Conservation (phyloP, 1,139 yeast genomes). For the Zygosaccharomyces pseudobailii region DNA sequence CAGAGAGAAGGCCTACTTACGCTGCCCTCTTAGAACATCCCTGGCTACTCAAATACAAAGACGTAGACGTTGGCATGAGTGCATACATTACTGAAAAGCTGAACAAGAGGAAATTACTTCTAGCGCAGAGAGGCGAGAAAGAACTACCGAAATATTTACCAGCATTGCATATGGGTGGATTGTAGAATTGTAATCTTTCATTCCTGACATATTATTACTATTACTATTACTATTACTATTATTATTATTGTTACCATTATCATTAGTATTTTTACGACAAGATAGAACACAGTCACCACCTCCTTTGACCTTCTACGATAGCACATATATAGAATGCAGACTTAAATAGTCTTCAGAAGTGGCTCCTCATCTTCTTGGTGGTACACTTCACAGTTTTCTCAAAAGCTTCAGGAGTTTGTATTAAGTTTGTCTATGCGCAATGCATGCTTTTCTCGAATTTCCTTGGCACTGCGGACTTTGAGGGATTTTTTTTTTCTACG, state of each 20-base stretch:
- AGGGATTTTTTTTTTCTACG: background rate
- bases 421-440: background rate
- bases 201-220: background rate
- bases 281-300: too few species aligned
- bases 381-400: too few species aligned
- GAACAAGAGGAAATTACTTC: conserved; percentile 28
- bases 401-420: too few species aligned
- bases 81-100: conserved; percentile 35
- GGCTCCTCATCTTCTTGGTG: too few species aligned
- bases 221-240: background rate
- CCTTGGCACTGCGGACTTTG: background rate
- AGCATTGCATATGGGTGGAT: conserved; percentile 36
- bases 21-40: conserved; percentile 70
- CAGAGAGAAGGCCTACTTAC: conserved; percentile 80
- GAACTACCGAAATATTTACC: conserved; percentile 30
- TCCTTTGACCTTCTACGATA: too few species aligned
- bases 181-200: conserved; percentile 10
- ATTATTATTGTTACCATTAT: background rate
- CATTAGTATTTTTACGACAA: background rate
- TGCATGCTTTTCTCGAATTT: background rate
- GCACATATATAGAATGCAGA: too few species aligned
- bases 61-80: conserved; percentile 38
- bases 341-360: too few species aligned
- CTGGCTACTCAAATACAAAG: conserved; percentile 60
- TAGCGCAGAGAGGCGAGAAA: conserved; percentile 27